These are phyloP conservation scores for Lactarius trivialis DNA, from an alignment of 768 basidiomycete genomes.

Conservation along the genomic window DNA sequence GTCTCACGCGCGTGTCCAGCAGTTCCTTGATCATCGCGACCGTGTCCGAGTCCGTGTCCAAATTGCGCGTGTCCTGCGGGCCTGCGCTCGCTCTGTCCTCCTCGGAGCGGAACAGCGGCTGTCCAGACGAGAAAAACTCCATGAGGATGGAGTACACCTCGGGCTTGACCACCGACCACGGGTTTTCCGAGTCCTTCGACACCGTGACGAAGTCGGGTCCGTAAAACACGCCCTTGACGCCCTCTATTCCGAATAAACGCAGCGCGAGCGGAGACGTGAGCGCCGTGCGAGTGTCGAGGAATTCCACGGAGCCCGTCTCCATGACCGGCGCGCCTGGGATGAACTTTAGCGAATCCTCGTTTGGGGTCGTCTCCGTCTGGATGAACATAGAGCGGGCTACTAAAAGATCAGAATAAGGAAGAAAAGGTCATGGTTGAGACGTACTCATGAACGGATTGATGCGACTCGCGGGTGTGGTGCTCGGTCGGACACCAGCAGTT, in stretches of 20 bases:
- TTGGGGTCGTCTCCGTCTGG: slow-evolving; percentile 95
- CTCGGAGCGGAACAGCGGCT: slow-evolving; percentile 76
- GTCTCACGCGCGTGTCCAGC: slow-evolving; percentile 88
- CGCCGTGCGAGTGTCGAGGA: slow-evolving; percentile 82
- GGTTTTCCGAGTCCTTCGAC: slow-evolving; percentile 77
- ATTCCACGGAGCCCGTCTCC: slow-evolving; percentile 86
- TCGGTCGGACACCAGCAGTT: slow-evolving; percentile 11
- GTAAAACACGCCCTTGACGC: slow-evolving; percentile 84
- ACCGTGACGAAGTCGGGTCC: slow-evolving; percentile 98
- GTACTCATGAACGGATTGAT: slow-evolving; percentile 33
- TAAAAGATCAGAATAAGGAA: not conserved
- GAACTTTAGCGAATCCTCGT: slow-evolving; percentile 96
- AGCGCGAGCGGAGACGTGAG: slow-evolving; percentile 92
- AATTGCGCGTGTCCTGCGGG: slow-evolving; percentile 87
- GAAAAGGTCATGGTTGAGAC: slow-evolving; percentile 8
- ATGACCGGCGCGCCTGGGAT: slow-evolving; percentile 90
- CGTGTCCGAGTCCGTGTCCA: slow-evolving; percentile 92
- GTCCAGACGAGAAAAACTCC: slow-evolving; percentile 95
- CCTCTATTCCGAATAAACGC: slow-evolving; percentile 90
- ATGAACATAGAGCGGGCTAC: slow-evolving; percentile 92
- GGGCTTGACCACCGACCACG: slow-evolving; percentile 90
- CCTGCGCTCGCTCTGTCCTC: slow-evolving; percentile 77
- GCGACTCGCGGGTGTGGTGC: not conserved
- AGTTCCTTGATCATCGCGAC: slow-evolving; percentile 99
- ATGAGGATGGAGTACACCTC: slow-evolving; percentile 94